These are phyloP conservation scores for Wickerhamomyces silvicola DNA, from an alignment of 805 yeast genomes.

Conservation along the genomic window DNA sequence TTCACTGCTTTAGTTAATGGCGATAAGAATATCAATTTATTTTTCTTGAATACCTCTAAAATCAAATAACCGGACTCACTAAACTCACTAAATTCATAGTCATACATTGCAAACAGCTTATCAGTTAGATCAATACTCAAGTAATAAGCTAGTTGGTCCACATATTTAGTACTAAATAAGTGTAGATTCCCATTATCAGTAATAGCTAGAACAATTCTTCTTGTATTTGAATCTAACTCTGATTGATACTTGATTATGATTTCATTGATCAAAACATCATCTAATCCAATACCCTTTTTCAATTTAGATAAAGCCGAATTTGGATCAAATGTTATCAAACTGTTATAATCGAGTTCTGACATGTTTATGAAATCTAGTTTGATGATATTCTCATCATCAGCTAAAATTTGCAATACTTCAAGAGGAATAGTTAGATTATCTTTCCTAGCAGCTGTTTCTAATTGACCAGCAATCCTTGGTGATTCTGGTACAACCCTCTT, in stretches of 20 bases:
- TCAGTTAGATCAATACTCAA: slow-evolving; percentile 40
- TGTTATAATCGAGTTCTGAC: slow-evolving; percentile 12
- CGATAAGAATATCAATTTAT: slow-evolving; percentile 51
- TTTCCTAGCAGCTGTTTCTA: background rate
- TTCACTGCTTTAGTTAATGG: slow-evolving; percentile 25
- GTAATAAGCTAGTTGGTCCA: slow-evolving; percentile 13
- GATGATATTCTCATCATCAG: slow-evolving; percentile 15
- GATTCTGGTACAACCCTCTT: background rate
- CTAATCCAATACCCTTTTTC: slow-evolving; percentile 10
- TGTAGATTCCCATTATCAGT: slow-evolving; percentile 29
- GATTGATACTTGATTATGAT: slow-evolving; percentile 22
- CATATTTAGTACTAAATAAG: slow-evolving; percentile 20
- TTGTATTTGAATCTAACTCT: slow-evolving; percentile 15
- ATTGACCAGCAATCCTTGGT: too few relatives aligned
- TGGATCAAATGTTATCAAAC: slow-evolving; percentile 14
- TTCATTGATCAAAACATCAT: slow-evolving; percentile 26
- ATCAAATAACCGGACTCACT: slow-evolving; percentile 56
- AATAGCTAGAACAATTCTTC: slow-evolving; percentile 24
- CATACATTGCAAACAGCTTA: slow-evolving; percentile 65
- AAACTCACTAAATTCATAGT: slow-evolving; percentile 65
- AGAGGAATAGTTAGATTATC: slow-evolving; percentile 2
- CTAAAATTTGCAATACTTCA: slow-evolving; percentile 6
- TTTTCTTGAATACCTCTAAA: slow-evolving; percentile 51
- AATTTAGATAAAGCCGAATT: slow-evolving; percentile 5
- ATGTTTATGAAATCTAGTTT: slow-evolving; percentile 20